Conservation (phyloP, 371 early-diverging fungal species). For the Parasitella parasitica region DNA sequence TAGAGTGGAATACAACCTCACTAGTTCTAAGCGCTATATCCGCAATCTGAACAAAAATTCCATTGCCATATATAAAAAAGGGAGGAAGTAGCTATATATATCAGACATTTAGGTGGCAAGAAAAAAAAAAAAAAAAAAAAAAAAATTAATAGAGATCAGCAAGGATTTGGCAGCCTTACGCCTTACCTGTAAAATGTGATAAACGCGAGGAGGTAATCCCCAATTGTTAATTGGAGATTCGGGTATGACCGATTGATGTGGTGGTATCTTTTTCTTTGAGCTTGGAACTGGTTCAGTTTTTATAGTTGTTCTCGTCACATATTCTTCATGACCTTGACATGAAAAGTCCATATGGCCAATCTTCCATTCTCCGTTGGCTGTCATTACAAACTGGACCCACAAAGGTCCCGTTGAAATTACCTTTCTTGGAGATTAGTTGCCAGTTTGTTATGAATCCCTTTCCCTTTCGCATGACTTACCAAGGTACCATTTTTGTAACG, state of each 20-base stretch:
- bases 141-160: background rate
- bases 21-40: conserved; percentile 20
- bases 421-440: background rate
- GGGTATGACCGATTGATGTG: conserved; percentile 20
- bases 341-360: conserved; percentile 40
- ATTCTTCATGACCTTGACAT: conserved; percentile 37
- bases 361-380: conserved; percentile 28
- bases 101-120: too few species aligned
- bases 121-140: background rate
- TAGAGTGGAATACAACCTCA: conserved; percentile 25
- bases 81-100: too few species aligned
- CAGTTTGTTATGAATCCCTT: background rate
- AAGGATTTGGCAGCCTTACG: background rate
- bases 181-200: conserved; percentile 24
- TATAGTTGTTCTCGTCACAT: conserved; percentile 19
- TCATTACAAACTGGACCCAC: conserved; percentile 28
- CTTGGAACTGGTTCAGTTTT: conserved; percentile 12
- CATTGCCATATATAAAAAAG: too few species aligned
- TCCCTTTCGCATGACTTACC: conserved; percentile 17
- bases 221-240: conserved; percentile 37
- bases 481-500: conserved; percentile 34
- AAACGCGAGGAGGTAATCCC: conserved; percentile 37
- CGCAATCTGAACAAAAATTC: too few species aligned
- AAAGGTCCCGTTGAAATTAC: conserved; percentile 36
- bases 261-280: conserved; percentile 26